A percentile compares a stretch with the other conserved stretches of the same genome.
Evolutionary conservation across 768 basidiomycete species (phyloP).

Genomic region (Suillus bovinus): DNA sequence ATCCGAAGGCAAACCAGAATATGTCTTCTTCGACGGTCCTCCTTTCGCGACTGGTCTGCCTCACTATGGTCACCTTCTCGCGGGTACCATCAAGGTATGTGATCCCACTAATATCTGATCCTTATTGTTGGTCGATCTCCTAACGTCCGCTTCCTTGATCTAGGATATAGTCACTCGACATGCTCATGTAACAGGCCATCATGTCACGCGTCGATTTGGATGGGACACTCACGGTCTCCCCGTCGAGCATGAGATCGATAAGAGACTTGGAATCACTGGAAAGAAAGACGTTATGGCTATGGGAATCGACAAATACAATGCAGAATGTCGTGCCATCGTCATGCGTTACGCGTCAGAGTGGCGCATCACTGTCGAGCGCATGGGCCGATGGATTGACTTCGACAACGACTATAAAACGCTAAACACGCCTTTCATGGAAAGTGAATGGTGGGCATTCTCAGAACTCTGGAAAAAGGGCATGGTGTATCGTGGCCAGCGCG

Average conservation of each 20-base stretch:
- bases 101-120: background rate
- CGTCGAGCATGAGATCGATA: conserved; percentile 99
- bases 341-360: conserved; percentile 97
- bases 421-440: conserved; percentile 93
- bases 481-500: conserved; percentile 90
- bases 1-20: conserved; percentile 88
- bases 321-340: conserved; percentile 93
- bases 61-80: conserved; percentile 92
- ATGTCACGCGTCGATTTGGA: conserved; percentile 92
- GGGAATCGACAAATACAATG: conserved; percentile 98
- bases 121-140: conserved; percentile 9
- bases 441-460: conserved; percentile 98
- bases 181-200: conserved; percentile 89
- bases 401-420: conserved; percentile 99
- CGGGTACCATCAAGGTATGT: conserved; percentile 89
- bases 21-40: conserved; percentile 95
- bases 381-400: conserved; percentile 99
- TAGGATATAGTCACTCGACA: conserved; percentile 98
- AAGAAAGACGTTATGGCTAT: conserved; percentile 92
- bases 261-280: conserved; percentile 87
- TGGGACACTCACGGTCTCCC: conserved; percentile 99
- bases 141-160: conserved; percentile 4
- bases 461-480: conserved; percentile 90
- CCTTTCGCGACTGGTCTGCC: conserved; percentile 97
- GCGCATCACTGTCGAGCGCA: conserved; percentile 92